Evolutionary conservation across 2,329 filamentous ascomycete genomes (phyloP).

Genomic region (Talaromyces sp.): DNA sequence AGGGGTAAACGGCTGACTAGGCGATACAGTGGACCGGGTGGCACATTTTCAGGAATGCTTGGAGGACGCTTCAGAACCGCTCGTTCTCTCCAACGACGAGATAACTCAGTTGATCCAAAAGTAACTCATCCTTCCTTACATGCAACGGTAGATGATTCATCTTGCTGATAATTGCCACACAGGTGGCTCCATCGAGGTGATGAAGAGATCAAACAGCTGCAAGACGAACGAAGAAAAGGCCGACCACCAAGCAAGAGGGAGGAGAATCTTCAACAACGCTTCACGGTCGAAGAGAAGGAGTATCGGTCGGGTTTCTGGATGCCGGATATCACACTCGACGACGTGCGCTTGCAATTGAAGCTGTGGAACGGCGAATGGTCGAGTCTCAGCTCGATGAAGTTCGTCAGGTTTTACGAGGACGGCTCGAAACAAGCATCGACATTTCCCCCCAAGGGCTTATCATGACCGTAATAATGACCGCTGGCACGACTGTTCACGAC

Average conservation of each 20-base stretch:
- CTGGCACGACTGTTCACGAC: constrained; percentile 6
- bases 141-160: neutral
- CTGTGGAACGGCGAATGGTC: constrained; percentile 83
- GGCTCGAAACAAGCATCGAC: constrained; percentile 64
- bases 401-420: constrained; percentile 65
- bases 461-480: constrained; percentile 26
- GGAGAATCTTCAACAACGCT: constrained; percentile 69
- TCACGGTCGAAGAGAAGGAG: constrained; percentile 70
- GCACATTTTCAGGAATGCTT: constrained; percentile 68
- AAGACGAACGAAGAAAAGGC: constrained; percentile 69
- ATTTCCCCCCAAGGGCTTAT: constrained; percentile 68
- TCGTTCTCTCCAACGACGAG: constrained; percentile 35
- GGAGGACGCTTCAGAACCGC: constrained; percentile 24
- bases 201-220: constrained; percentile 33
- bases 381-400: constrained; percentile 69
- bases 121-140: constrained; percentile 39
- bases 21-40: constrained; percentile 57
- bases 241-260: constrained; percentile 74
- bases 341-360: constrained; percentile 62
- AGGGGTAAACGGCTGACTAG: constrained; percentile 4
- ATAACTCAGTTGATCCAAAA: constrained; percentile 52
- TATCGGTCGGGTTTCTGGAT: constrained; percentile 75
- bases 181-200: constrained; percentile 36
- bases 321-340: constrained; percentile 67
- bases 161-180: neutral